Evolutionary conservation across 2,329 filamentous ascomycete genomes (phyloP).

Genomic region (Fusarium subtropicale): DNA sequence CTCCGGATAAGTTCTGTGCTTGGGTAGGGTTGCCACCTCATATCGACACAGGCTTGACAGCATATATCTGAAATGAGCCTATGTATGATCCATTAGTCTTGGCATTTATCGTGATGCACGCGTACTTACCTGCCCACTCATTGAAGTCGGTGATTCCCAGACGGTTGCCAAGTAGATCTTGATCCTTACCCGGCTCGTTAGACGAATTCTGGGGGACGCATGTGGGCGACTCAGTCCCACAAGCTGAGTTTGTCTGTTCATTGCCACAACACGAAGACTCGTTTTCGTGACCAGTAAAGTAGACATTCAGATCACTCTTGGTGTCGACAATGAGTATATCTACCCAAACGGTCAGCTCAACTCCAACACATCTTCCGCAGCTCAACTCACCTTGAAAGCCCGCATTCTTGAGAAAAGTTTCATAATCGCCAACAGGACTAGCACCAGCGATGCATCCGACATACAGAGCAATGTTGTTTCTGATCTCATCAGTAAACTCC

Average conservation of each 20-base stretch:
- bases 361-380: accelerated
- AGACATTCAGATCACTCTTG: not conserved
- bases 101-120: accelerated
- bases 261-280: not conserved
- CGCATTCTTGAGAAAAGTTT: slow-evolving; percentile 60
- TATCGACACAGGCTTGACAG: not conserved
- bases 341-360: not conserved
- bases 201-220: not conserved
- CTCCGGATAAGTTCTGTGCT: too few species aligned
- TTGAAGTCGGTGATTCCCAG: not conserved
- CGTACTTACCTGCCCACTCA: not conserved
- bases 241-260: accelerated
- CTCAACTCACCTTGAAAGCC: slow-evolving; percentile 60
- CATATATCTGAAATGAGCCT: not conserved
- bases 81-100: accelerated
- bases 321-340: not conserved
- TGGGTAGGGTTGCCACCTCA: too few species aligned
- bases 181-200: accelerated
- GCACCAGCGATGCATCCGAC: slow-evolving; percentile 71
- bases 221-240: too few species aligned
- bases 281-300: not conserved
- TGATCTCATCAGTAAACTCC: slow-evolving; percentile 61
- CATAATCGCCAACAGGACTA: slow-evolving; percentile 63
- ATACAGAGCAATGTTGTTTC: slow-evolving; percentile 63
- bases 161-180: accelerated